phyloP scores from a whole-genome alignment of 2,329 filamentous ascomycete genomes.

The Phialophora expanda region DNA sequence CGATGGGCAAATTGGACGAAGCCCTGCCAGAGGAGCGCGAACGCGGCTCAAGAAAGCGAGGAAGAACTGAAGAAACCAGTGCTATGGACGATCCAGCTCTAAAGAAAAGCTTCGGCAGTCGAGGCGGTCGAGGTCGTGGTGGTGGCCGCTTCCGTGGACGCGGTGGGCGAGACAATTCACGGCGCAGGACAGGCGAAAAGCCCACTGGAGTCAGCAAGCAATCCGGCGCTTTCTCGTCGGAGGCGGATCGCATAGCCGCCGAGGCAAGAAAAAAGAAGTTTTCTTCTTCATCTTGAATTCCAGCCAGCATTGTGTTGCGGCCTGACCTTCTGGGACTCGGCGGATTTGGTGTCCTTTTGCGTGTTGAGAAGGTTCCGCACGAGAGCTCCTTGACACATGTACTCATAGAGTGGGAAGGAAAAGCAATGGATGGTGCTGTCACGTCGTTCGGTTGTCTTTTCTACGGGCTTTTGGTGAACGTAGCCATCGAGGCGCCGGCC shows the following conservation, averaged over 20 bases:
- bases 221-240: conserved; percentile 41
- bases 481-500: background rate
- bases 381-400: background rate
- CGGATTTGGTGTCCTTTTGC: background rate
- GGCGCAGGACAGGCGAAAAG: conserved; percentile 39
- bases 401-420: background rate
- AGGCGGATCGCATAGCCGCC: conserved; percentile 51
- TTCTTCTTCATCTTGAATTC: conserved; percentile 34
- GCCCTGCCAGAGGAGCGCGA: conserved; percentile 51
- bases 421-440: background rate
- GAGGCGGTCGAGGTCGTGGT: conserved; percentile 38
- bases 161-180: conserved; percentile 34
- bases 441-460: background rate
- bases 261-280: conserved; percentile 58
- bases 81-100: conserved; percentile 47
- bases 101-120: conserved; percentile 48
- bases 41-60: conserved; percentile 47
- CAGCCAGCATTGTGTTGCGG: background rate
- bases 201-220: conserved; percentile 40
- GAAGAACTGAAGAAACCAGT: conserved; percentile 44
- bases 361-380: background rate
- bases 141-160: conserved; percentile 35
- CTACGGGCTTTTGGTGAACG: background rate
- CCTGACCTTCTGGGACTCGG: background rate
- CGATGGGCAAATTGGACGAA: conserved; percentile 53